These are phyloP conservation scores for Candida sojae DNA, from an alignment of 1,139 yeast genomes.

Conservation along the genomic window DNA sequence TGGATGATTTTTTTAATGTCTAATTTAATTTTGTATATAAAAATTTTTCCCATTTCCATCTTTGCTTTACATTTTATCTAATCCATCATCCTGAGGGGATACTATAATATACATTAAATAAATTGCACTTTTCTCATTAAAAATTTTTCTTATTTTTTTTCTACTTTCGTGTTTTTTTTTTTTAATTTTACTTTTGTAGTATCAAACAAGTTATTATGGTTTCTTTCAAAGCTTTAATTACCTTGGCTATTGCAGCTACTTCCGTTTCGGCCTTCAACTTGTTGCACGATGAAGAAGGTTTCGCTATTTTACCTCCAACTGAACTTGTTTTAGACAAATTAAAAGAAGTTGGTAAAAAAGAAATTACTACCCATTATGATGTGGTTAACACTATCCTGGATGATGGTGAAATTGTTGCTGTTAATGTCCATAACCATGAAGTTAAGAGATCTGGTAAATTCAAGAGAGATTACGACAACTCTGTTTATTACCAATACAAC, in stretches of 20 bases:
- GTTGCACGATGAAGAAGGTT: conserved; percentile 15
- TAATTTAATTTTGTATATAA: background rate
- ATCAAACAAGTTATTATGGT: conserved; percentile 12
- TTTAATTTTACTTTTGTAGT: background rate
- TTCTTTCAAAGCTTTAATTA: conserved; percentile 13
- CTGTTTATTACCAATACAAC: conserved; percentile 11
- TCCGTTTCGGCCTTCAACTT: conserved; percentile 13
- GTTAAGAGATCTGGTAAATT: conserved; percentile 15
- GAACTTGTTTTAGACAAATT: conserved; percentile 15
- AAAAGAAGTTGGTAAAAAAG: conserved; percentile 11
- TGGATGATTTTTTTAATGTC: background rate
- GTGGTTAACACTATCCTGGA: conserved; percentile 16
- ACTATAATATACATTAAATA: background rate
- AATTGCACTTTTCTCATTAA: background rate
- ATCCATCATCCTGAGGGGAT: background rate
- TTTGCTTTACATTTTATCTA: background rate
- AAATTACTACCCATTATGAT: conserved; percentile 13
- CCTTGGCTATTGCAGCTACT: conserved; percentile 11
- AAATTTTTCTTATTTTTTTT: no score
- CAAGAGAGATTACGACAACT: conserved; percentile 15
- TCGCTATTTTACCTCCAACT: conserved; percentile 18
- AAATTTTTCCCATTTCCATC: background rate
- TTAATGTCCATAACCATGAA: conserved; percentile 16
- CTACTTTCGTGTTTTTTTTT: background rate
- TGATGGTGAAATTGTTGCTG: conserved; percentile 16